Base-by-base conservation (phyloP, 345 rosid species). In the Eucalyptus erythrocorys region DNA sequence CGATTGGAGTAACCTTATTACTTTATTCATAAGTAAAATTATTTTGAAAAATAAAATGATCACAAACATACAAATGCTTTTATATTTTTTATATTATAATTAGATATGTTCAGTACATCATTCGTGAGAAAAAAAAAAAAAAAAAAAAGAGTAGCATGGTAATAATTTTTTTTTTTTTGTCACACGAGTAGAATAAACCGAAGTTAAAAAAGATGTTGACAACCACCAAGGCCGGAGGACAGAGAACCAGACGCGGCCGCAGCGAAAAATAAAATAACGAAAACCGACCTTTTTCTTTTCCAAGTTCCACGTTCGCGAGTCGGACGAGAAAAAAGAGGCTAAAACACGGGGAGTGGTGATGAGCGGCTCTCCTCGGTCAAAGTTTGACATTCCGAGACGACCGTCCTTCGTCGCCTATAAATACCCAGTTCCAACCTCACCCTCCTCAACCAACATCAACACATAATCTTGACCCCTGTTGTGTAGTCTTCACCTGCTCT, bases 321-420 rank as follows among this genome's bases (percentile, higher is more conserved):
- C 5, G 43, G 43, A 34, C 81, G 43, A 55, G 8, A 55, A 5
- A 26, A 32, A 30, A 16, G 34, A 19, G 43, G 26, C 40, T 34
- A 13, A 68, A 68, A 17, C 13, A 4, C 81, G 43, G 8, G 43
- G 81, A 7, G 10, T 32, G 80, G 10, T 10, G 34, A 8, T 16
- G 80, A 12, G 45, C 10, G 21, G 10, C 10, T 51, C 57, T 51
- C 43, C n/a, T n/a, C 26, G 64, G 90, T 91, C 92, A 88, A 89
- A 71, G 10, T 45, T 90, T 89, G 90, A 90, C 91, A 34, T 40
- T 71, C 26, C 5, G 45, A 5, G 85, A n/a, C 37, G 85, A 84
- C 48, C 32, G 84, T 42, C 87, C 48, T 26, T 81, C 76, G 86
- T 24, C 85, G 8, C 86, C 92, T 92, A 93, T 93, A 94, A 93